phyloP scores from a whole-genome alignment of 2,329 filamentous ascomycete genomes.

The Verticillium zaregamsianum region DNA sequence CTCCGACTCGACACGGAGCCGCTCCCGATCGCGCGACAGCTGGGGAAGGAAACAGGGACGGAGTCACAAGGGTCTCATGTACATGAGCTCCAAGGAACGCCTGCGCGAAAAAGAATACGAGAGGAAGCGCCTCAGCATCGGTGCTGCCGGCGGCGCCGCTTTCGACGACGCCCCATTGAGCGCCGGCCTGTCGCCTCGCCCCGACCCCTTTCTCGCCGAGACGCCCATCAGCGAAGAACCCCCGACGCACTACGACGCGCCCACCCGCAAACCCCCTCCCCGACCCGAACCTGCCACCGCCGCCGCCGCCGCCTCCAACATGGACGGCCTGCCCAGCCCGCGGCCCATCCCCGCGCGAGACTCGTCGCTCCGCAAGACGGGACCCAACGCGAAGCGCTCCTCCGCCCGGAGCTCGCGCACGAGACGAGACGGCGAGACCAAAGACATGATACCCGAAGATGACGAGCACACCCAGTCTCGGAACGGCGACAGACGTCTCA shows the following conservation, averaged over 20 bases:
- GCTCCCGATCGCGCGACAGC: conserved; percentile 54
- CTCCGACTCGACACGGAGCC: conserved; percentile 39
- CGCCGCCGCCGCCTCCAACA: neutral
- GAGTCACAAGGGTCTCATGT: conserved; percentile 58
- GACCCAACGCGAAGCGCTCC: conserved; percentile 48
- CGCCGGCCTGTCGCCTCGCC: conserved; percentile 24
- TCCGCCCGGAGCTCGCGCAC: conserved; percentile 45
- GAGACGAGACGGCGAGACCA: conserved; percentile 41
- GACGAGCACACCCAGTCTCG: conserved; percentile 23
- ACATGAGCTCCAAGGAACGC: conserved; percentile 69
- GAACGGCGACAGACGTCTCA: conserved; percentile 6
- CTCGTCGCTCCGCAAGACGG: conserved; percentile 58
- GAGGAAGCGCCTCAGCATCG: conserved; percentile 49
- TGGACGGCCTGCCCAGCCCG: conserved; percentile 31
- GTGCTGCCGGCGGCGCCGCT: conserved; percentile 30
- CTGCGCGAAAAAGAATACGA: conserved; percentile 60
- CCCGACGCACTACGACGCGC: conserved; percentile 19
- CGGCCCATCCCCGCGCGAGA: conserved; percentile 61
- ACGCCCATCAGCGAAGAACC: conserved; percentile 54
- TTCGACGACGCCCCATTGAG: conserved; percentile 23
- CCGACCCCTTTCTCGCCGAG: conserved; percentile 48
- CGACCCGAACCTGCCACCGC: neutral
- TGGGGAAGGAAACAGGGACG: conserved; percentile 56
- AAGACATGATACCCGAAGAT: conserved; percentile 39
- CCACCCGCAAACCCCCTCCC: conserved; percentile 7